These are phyloP conservation scores for Sporothrix protearum DNA, from an alignment of 2,329 filamentous ascomycete genomes.

Conservation along the genomic window DNA sequence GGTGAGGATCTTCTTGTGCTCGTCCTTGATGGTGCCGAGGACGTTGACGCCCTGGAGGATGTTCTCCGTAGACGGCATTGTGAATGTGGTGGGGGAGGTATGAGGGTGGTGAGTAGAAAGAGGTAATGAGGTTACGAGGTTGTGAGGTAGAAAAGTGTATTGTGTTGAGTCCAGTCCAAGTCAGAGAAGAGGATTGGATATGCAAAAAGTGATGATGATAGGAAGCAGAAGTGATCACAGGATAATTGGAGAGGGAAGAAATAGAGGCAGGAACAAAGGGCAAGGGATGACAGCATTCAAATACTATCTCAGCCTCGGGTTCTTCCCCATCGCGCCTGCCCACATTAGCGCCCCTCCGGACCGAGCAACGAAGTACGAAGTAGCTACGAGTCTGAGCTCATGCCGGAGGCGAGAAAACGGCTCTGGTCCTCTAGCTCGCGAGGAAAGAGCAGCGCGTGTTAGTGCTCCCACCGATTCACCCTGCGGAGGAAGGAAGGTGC, in stretches of 20 bases:
- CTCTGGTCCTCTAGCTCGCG: background rate
- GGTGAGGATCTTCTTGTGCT: conserved; percentile 85
- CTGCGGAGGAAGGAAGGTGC: conserved; percentile 13
- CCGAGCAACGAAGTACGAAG: conserved; percentile 10
- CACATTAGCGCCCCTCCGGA: conserved; percentile 1
- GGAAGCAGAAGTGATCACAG: background rate
- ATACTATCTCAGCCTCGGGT: conserved; percentile 17
- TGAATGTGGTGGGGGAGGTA: conserved; percentile 27
- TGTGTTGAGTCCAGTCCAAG: background rate
- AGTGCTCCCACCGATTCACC: conserved; percentile 16
- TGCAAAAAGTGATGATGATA: conserved; percentile 8
- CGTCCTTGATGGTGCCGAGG: conserved; percentile 71
- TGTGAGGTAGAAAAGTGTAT: too few species aligned
- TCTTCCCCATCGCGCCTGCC: conserved; percentile 13
- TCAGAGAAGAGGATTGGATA: background rate
- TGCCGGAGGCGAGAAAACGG: conserved; percentile 6
- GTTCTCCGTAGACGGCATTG: conserved; percentile 66
- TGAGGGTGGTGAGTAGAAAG: background rate
- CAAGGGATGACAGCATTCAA: conserved; percentile 19
- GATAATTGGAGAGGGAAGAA: background rate
- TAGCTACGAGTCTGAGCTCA: conserved; percentile 7
- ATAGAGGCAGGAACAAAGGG: background rate
- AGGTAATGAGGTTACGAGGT: background rate
- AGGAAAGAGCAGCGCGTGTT: conserved; percentile 1
- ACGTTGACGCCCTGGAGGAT: conserved; percentile 87